Conservation (phyloP, 148 eudicot species). For the Simmondsia chinensis region DNA sequence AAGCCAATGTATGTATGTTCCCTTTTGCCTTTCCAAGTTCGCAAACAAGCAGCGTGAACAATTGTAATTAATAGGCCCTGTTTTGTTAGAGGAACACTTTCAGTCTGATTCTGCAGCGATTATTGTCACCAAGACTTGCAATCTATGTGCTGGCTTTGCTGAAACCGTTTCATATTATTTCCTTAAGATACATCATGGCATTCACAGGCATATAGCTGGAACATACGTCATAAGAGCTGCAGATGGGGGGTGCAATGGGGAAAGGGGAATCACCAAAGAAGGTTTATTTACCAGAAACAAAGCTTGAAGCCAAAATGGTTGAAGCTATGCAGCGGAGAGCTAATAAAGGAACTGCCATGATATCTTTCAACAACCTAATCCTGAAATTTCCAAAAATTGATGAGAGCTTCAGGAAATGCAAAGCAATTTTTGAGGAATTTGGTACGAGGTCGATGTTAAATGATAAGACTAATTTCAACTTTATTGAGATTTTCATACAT, state of each 20-base stretch:
- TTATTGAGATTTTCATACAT: neutral
- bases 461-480: neutral
- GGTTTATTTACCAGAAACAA: constrained; percentile 39
- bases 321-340: constrained; percentile 74
- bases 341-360: constrained; percentile 47
- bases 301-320: constrained; percentile 70
- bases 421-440: constrained; percentile 56
- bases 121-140: no score
- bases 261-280: constrained; percentile 32
- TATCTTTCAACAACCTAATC: constrained; percentile 71
- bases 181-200: no score
- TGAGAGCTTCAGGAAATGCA: constrained; percentile 72
- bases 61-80: no score
- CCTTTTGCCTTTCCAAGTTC: no score
- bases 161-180: no score
- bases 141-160: no score
- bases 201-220: no score
- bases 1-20: no score
- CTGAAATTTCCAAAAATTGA: constrained; percentile 90
- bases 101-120: no score
- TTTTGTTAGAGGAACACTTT: no score
- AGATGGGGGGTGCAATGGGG: constrained; percentile 58
- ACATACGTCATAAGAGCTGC: no score
- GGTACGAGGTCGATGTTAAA: constrained; percentile 27
- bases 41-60: no score